A percentile compares a stretch with the other conserved stretches of the same genome.
Conservation (phyloP, 768 basidiomycete genomes). For the Russula dissimulans region DNA sequence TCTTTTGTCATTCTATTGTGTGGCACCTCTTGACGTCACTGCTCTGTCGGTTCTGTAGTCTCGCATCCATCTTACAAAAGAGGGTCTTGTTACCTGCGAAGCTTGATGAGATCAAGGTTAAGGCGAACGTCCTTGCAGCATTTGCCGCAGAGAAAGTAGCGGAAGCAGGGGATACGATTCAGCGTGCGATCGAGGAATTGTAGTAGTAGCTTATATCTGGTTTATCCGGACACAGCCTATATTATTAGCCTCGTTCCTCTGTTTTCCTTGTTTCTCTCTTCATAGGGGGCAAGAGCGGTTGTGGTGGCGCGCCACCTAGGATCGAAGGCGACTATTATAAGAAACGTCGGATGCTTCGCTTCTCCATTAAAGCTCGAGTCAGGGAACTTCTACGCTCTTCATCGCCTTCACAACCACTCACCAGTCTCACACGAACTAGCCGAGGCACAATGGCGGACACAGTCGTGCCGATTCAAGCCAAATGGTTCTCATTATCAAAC, state of each 20-base stretch:
- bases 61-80: conserved; percentile 68
- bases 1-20: neutral
- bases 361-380: neutral
- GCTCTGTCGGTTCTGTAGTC: conserved; percentile 32
- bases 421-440: neutral
- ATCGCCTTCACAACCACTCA: too few relatives aligned
- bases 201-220: conserved; percentile 3
- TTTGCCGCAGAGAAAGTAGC: conserved; percentile 36
- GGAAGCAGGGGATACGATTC: conserved; percentile 23
- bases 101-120: conserved; percentile 89
- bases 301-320: neutral
- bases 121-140: conserved; percentile 73
- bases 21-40: conserved; percentile 15
- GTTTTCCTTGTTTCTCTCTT: too few relatives aligned
- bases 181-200: conserved; percentile 20
- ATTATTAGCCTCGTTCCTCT: neutral
- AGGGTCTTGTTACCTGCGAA: conserved; percentile 68
- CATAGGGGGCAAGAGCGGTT: too few relatives aligned
- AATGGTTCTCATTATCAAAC: neutral
- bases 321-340: too few relatives aligned
- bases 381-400: neutral
- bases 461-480: neutral
- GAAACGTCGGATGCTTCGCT: neutral
- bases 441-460: neutral
- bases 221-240: neutral